A percentile compares a stretch with the other conserved stretches of the same genome.
phyloP scores from a whole-genome alignment of 169 alveolate species.

The Eimeria mitis region DNA sequence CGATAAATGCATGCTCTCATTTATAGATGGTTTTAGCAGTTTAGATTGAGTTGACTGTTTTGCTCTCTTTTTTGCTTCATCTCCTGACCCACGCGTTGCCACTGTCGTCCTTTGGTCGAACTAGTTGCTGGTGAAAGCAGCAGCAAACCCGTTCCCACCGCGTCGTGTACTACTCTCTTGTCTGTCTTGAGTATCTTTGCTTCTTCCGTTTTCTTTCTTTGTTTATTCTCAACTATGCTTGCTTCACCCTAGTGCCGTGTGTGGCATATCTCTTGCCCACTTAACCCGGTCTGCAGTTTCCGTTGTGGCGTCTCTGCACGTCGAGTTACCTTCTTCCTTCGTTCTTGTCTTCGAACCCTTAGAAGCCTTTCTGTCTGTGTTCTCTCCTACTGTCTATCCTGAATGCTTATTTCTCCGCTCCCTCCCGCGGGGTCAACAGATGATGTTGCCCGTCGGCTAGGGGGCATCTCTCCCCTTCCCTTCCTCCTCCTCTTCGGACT shows the following conservation, averaged over 20 bases:
- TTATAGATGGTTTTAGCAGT: neutral
- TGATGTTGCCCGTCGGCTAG: neutral
- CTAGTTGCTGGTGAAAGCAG: neutral
- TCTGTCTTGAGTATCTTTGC: neutral
- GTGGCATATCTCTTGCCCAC: neutral
- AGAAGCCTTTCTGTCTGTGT: neutral
- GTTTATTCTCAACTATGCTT: neutral
- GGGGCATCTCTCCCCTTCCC: neutral
- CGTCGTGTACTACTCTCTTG: neutral
- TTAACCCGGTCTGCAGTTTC: neutral
- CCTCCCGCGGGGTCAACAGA: neutral
- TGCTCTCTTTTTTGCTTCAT: neutral
- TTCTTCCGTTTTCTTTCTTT: neutral
- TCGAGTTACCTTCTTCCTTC: neutral
- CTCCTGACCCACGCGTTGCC: neutral
- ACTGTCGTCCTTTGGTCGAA: neutral
- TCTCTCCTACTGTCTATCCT: neutral
- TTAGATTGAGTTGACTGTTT: neutral
- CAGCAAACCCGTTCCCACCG: neutral
- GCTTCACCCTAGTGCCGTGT: neutral
- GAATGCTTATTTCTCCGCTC: neutral
- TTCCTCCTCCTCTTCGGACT: neutral
- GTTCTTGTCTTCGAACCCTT: neutral
- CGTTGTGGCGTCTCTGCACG: neutral
- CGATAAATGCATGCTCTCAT: neutral